phyloP scores from a whole-genome alignment of 2,329 filamentous ascomycete species.

The Ceratocystis harringtonii region DNA sequence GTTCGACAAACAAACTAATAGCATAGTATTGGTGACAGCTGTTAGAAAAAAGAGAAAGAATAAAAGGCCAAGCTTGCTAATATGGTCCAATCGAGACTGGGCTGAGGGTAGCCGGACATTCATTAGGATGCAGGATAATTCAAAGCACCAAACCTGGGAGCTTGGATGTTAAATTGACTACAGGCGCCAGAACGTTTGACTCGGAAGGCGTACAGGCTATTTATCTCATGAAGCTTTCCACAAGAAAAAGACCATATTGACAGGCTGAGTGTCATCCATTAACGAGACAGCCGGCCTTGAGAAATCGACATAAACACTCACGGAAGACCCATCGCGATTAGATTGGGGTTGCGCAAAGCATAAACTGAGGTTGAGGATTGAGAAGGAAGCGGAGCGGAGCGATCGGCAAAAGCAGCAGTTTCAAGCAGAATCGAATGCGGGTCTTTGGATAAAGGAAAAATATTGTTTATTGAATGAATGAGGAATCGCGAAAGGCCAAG shows the following conservation, averaged over 20 bases:
- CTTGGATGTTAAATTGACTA: not conserved
- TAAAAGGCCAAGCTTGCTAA: too few relatives aligned
- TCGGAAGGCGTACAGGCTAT: not conserved
- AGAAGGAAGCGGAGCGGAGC: not conserved
- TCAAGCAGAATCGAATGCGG: not conserved
- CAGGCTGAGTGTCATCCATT: not conserved
- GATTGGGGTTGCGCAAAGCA: not conserved
- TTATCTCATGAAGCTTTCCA: not conserved
- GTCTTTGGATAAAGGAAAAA: not conserved
- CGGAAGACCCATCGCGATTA: conserved; percentile 4
- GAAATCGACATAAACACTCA: not conserved
- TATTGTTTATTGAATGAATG: too few relatives aligned
- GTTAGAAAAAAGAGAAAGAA: not conserved
- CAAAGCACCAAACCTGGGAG: not conserved
- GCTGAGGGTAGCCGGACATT: not conserved
- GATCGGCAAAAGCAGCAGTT: not conserved
- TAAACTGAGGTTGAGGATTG: not conserved
- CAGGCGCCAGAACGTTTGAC: not conserved
- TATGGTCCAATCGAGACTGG: not conserved
- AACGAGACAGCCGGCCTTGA: not conserved
- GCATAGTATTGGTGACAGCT: not conserved
- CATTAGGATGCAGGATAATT: not conserved
- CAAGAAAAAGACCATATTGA: not conserved
- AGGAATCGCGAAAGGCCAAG: not conserved
- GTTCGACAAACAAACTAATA: conserved; percentile 3